These are phyloP conservation scores for Lactifluus rugatus DNA, from an alignment of 768 basidiomycete species.

Conservation along the genomic window DNA sequence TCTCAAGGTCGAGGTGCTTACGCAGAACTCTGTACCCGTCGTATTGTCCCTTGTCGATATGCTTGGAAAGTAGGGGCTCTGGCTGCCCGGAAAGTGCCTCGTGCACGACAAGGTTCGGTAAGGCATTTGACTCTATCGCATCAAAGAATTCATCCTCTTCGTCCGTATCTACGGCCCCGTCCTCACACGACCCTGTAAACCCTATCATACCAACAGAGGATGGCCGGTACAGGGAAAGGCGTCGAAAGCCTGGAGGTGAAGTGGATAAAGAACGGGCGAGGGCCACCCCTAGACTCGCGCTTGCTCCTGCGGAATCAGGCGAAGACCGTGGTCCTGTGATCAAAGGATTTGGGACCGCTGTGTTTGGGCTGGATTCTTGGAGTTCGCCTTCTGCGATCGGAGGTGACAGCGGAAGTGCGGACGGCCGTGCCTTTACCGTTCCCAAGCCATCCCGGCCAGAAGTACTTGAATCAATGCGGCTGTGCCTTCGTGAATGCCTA, in stretches of 20 bases:
- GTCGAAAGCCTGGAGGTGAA: background rate
- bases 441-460: constrained; percentile 23
- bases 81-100: constrained; percentile 46
- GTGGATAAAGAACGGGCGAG: constrained; percentile 4
- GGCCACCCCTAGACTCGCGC: background rate
- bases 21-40: constrained; percentile 61
- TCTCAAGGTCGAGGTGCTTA: constrained; percentile 46
- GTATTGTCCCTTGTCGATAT: constrained; percentile 40
- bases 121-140: constrained; percentile 75
- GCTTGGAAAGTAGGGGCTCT: constrained; percentile 27
- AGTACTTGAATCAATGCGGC: constrained; percentile 28
- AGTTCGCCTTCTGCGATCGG: constrained; percentile 11
- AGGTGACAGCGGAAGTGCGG: constrained; percentile 12
- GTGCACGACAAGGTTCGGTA: constrained; percentile 68
- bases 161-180: constrained; percentile 43
- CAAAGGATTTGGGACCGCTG: constrained; percentile 3
- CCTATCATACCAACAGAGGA: background rate
- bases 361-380: background rate
- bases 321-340: background rate
- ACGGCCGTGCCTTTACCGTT: constrained; percentile 19
- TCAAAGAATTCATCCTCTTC: constrained; percentile 98
- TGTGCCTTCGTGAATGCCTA: constrained; percentile 49
- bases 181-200: constrained; percentile 17
- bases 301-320: background rate
- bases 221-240: constrained; percentile 11